These are phyloP conservation scores for Blepharisma stoltei DNA, from an alignment of 73 alveolate genomes.

Conservation along the genomic window DNA sequence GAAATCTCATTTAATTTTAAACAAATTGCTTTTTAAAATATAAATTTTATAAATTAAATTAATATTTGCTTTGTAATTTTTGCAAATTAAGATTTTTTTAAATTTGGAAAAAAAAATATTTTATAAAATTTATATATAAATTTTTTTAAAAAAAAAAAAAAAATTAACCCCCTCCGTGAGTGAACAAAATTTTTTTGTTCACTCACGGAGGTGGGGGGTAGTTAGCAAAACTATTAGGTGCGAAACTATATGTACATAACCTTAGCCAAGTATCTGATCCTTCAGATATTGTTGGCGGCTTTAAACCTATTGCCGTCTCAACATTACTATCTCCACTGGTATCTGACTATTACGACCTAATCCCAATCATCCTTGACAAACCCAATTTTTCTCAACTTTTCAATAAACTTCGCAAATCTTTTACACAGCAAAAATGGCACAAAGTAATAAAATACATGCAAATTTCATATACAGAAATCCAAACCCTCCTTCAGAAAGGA, in stretches of 20 bases:
- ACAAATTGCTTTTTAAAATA: too few species aligned
- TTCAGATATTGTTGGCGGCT: constrained; percentile 96
- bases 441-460: constrained; percentile 66
- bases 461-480: not conserved
- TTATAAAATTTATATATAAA: too few species aligned
- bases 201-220: too few species aligned
- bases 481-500: too few species aligned
- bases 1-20: too few species aligned
- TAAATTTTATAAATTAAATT: too few species aligned
- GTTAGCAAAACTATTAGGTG: constrained; percentile 79
- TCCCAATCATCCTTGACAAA: constrained; percentile 53
- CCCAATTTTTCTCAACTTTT: constrained; percentile 71
- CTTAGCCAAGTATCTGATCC: constrained; percentile 93
- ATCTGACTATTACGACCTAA: constrained; percentile 62
- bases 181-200: too few species aligned
- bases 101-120: too few species aligned
- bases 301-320: constrained; percentile 85
- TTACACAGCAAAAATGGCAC: constrained; percentile 63
- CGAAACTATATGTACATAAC: constrained; percentile 87
- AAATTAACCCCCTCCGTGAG: too few species aligned
- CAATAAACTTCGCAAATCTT: constrained; percentile 63
- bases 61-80: too few species aligned
- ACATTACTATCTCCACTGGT: not conserved
- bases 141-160: too few species aligned
- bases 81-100: too few species aligned